Conservation (phyloP, 208 protist species). For the Wallacemonas sp. region DNA sequence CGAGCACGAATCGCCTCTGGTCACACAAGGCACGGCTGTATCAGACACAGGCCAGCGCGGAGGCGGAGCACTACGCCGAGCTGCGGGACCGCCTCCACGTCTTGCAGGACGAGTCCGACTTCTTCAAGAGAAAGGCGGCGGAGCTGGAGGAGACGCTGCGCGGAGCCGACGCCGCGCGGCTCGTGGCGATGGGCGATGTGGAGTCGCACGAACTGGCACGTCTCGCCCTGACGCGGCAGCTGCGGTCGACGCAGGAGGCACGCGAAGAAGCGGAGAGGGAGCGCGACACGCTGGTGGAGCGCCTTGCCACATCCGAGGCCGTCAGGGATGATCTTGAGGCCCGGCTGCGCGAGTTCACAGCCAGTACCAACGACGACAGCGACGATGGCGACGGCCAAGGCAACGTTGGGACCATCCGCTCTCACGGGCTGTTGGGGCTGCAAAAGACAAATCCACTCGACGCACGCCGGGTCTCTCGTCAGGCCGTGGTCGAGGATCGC, state of each 20-base stretch:
- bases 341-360: not conserved
- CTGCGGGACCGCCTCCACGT: slow-evolving; percentile 21
- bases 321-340: slow-evolving; percentile 27
- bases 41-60: slow-evolving; percentile 1
- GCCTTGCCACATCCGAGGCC: slow-evolving; percentile 30
- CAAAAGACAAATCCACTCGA: not conserved
- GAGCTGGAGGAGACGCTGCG: slow-evolving; percentile 27
- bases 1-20: slow-evolving; percentile 22
- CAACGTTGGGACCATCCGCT: no score
- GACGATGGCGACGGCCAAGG: not conserved
- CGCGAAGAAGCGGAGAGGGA: slow-evolving; percentile 29
- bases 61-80: slow-evolving; percentile 21
- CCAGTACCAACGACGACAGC: not conserved
- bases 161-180: slow-evolving; percentile 27
- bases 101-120: slow-evolving; percentile 30
- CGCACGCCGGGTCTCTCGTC: not conserved
- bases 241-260: slow-evolving; percentile 30
- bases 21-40: slow-evolving; percentile 21
- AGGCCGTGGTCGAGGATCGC: not conserved
- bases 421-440: no score
- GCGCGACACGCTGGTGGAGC: slow-evolving; percentile 22
- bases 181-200: slow-evolving; percentile 1
- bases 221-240: slow-evolving; percentile 38
- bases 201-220: slow-evolving; percentile 31
- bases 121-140: slow-evolving; percentile 24